Percentiles rank a stretch among this genome's conserved stretches.
These are phyloP conservation scores for Linderniella brevidens DNA, from an alignment of 257 asterid species.

Conservation along the genomic window DNA sequence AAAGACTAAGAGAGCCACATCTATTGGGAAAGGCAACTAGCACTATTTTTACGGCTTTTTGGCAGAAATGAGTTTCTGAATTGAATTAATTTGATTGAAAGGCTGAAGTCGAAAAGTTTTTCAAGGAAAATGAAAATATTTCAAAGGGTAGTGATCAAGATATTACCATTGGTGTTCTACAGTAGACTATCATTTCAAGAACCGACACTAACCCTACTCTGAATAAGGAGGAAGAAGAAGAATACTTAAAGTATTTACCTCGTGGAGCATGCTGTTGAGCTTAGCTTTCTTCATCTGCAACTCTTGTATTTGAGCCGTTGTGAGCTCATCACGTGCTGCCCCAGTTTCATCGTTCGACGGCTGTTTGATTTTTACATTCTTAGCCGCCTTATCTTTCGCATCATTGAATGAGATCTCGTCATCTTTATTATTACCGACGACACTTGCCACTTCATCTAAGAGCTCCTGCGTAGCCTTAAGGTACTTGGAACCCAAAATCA, in stretches of 20 bases:
- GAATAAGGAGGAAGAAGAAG: no score
- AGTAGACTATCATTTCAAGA: no score
- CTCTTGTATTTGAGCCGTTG: conserved; percentile 59
- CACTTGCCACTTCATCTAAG: conserved; percentile 46
- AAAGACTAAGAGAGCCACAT: no score
- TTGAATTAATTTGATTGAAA: no score
- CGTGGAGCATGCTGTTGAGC: conserved; percentile 54
- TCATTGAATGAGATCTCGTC: conserved; percentile 4
- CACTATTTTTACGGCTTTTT: no score
- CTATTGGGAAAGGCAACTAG: no score
- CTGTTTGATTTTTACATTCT: conserved; percentile 7
- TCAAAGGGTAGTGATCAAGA: no score
- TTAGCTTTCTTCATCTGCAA: conserved; percentile 69
- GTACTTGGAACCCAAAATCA: conserved; percentile 42
- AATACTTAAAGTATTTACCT: conserved; percentile 23
- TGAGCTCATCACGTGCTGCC: conserved; percentile 17
- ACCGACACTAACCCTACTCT: no score
- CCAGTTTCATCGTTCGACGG: conserved; percentile 3
- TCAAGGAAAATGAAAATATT: no score
- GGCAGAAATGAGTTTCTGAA: no score
- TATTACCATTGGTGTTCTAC: no score
- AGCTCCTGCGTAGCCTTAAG: conserved; percentile 49
- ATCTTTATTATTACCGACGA: conserved; percentile 22
- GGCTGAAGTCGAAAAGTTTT: no score
- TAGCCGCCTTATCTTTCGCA: conserved; percentile 16